Base-by-base conservation (phyloP, 139 green algal species). In the Klebsormidium nitens region DNA sequence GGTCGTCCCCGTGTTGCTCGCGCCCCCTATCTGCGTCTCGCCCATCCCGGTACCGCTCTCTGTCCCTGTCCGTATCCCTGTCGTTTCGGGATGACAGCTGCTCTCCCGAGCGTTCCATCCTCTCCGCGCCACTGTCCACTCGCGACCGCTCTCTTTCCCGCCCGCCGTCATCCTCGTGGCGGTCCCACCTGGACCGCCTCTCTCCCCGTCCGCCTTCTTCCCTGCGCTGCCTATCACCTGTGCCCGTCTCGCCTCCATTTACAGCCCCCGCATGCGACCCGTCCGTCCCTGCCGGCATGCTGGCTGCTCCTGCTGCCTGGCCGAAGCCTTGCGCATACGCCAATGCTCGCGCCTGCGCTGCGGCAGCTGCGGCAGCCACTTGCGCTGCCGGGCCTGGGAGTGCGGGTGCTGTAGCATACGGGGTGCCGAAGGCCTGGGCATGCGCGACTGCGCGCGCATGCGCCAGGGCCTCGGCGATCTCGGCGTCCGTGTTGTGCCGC, bases 31-130 rank as follows among this genome's bases (percentile, higher is more conserved):
- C 59, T 68, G 29, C 5, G 29, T 58, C 5, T 68, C 40, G 6
- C 35, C 39, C 46, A 14, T 73, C 56, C 36, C 32, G n/a, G 26
- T 72, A 23, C 36, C 64, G 2, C 2, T 71, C 52, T 72, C 64
- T 39, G 8, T 74, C 57, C 31, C 59, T 61, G 14, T 69, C 57
- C 44, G 23, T 49, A n/a, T 74, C 57, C 5, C 29, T 26, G n/a
- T 49, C 60, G 19, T 49, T 26, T 8, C 11, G 5, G 3, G 29
- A 5, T 8, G 6, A 31, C 59, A 5, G n/a, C n/a, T n/a, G n/a
- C n/a, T n/a, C n/a, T n/a, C n/a, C n/a, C n/a, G n/a, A n/a, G n/a
- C n/a, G n/a, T n/a, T 66, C 59, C 5, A 5, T 52, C 59, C 39
- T 56, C 59, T 65, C 36, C 35, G 29, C 19, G 6, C 46, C 44